A percentile compares a stretch with the other conserved stretches of the same genome.
Evolutionary conservation across 2,329 filamentous ascomycete genomes (phyloP).

Genomic region (Sporothrix phasma): DNA sequence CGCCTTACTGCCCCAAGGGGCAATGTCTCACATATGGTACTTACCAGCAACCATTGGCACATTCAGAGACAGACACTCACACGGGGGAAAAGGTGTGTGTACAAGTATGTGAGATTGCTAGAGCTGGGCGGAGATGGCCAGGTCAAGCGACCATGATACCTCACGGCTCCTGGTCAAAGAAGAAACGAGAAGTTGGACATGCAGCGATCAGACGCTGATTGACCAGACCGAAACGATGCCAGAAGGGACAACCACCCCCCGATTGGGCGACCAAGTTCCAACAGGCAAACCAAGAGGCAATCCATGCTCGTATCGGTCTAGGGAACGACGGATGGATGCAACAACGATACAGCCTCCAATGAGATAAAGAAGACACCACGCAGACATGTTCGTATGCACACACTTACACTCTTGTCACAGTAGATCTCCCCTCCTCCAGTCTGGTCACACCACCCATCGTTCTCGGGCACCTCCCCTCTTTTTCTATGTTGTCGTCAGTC

Average conservation of each 20-base stretch:
- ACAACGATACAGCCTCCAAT: no score
- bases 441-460: not conserved
- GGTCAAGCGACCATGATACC: not conserved
- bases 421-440: not conserved
- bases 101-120: not conserved
- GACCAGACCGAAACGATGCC: no score
- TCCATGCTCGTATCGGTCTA: not conserved
- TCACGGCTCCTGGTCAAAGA: not conserved
- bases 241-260: no score
- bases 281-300: no score
- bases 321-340: not conserved
- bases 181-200: no score
- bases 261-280: not conserved
- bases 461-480: not conserved
- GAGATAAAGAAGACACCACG: not conserved
- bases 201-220: no score
- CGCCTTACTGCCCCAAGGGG: not conserved
- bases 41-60: not conserved
- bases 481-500: not conserved
- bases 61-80: not conserved
- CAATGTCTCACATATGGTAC: not conserved
- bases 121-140: not conserved
- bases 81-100: not conserved
- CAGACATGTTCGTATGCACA: not conserved
- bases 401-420: no score